Percentiles rank a stretch among this genome's conserved stretches.
These are phyloP conservation scores for Paramecium biaurelia DNA, from an alignment of 73 alveolate genomes.

Conservation along the genomic window DNA sequence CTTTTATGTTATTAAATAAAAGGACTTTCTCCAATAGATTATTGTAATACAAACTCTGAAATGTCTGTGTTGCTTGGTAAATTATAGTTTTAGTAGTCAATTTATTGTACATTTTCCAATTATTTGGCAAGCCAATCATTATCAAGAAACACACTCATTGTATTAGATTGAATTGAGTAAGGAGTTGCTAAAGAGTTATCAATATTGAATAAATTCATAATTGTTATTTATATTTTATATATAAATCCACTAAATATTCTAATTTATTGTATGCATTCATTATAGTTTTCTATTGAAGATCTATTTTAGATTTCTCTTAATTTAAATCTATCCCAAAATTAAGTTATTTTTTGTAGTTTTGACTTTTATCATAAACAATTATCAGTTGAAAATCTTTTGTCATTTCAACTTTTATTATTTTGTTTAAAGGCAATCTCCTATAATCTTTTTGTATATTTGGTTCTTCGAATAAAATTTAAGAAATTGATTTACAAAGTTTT, in stretches of 20 bases:
- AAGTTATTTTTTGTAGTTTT: background rate
- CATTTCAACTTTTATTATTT: background rate
- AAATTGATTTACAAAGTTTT: background rate
- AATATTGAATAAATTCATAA: conserved; percentile 1
- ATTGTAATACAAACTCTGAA: background rate
- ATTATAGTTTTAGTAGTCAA: background rate
- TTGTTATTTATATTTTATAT: background rate
- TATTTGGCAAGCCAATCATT: background rate
- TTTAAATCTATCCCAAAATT: background rate
- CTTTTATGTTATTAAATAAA: background rate
- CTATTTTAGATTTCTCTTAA: background rate
- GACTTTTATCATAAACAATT: background rate
- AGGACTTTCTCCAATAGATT: background rate
- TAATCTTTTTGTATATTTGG: background rate
- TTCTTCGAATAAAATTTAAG: background rate
- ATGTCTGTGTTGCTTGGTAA: background rate
- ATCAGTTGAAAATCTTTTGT: background rate
- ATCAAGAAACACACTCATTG: background rate
- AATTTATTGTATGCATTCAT: background rate
- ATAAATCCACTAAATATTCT: background rate
- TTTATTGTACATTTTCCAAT: background rate
- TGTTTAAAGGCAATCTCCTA: background rate
- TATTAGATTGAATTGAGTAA: background rate
- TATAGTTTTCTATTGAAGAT: background rate
- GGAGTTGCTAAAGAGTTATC: background rate